Evolutionary conservation across 768 basidiomycete genomes (phyloP).

Genomic region (Saitozyma sp.): DNA sequence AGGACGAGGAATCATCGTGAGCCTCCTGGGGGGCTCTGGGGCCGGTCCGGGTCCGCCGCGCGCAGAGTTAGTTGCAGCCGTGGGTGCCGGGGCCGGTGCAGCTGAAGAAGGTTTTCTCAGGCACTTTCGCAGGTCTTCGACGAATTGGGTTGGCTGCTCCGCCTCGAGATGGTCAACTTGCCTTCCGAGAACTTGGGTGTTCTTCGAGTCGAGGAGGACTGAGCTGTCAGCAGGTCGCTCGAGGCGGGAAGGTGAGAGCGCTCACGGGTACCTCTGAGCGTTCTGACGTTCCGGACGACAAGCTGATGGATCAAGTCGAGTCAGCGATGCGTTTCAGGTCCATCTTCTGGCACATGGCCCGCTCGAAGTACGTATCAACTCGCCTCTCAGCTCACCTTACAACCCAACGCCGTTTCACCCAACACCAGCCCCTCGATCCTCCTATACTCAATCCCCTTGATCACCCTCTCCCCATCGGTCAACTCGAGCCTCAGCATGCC

Average conservation of each 20-base stretch:
- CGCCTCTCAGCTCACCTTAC: conserved; percentile 61
- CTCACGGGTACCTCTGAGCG: conserved; percentile 63
- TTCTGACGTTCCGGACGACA: conserved; percentile 66
- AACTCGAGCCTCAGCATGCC: conserved; percentile 74
- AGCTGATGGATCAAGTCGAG: conserved; percentile 56
- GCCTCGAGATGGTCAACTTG: conserved; percentile 67
- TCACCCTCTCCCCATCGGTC: conserved; percentile 69
- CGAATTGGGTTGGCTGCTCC: conserved; percentile 63
- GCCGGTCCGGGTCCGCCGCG: no score
- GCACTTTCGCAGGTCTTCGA: conserved; percentile 62
- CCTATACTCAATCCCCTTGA: conserved; percentile 78
- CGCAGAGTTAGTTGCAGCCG: no score
- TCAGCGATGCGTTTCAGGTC: background rate
- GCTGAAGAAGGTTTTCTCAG: conserved; percentile 59
- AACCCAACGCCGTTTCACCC: conserved; percentile 76
- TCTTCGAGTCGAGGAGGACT: conserved; percentile 73
- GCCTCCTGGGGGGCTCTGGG: background rate
- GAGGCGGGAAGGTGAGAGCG: background rate
- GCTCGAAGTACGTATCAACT: background rate
- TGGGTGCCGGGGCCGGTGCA: background rate
- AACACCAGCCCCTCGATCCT: conserved; percentile 66
- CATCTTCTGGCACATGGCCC: no score
- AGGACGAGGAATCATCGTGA: conserved; percentile 1
- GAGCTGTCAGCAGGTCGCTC: conserved; percentile 2
- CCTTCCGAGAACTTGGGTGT: conserved; percentile 56